Evolutionary conservation across 129 eudicot species (phyloP), one percentile per base, ranked within the genome.

Genomic region (Calendula officinalis): DNA sequence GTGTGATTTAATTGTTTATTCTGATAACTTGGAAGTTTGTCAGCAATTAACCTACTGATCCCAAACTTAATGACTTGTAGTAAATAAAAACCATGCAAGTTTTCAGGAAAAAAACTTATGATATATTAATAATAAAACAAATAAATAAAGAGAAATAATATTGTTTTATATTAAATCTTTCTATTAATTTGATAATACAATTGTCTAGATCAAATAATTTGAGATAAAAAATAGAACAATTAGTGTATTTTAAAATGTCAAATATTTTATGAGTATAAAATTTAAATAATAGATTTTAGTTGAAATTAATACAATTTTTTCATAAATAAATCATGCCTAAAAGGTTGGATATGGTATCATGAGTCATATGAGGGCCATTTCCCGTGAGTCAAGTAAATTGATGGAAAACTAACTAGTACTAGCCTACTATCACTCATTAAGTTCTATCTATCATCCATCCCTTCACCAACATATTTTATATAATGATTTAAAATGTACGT

Each of bases 311-410:
- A n/a, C n/a, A n/a, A n/a, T n/a, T n/a, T n/a, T n/a, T n/a, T n/a
- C n/a, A n/a, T n/a, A 64, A 64, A 73, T 73, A 65, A 30, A 64
- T 74, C 68, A 66, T 58, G 60, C 42, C 13, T 39, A 66, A 50
- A 74, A 58, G 73, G 44, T 48, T 48, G 78, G 67, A 48, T 60
- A 66, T 56, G 60, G 36, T 45, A 61, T 50, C 67, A 32, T 16
- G 49, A 59, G 45, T 51, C 35, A 3, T n/a, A 50, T 41, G 52
- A 56, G 50, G 43, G 37, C 54, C 54, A 58, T 57, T 62, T 57
- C 78, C 71, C 78, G 78, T 74, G 78, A 74, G 42, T 52, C n/a
- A 60, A 57, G 39, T 74, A 15, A 74, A 66, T 74, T 46, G 73
- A 32, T 74, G 55, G 73, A 32, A 65, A 66, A 39, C 52, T 47